Conservation (phyloP, 768 basidiomycete species). For the Coprinopsis marcescibilis region DNA sequence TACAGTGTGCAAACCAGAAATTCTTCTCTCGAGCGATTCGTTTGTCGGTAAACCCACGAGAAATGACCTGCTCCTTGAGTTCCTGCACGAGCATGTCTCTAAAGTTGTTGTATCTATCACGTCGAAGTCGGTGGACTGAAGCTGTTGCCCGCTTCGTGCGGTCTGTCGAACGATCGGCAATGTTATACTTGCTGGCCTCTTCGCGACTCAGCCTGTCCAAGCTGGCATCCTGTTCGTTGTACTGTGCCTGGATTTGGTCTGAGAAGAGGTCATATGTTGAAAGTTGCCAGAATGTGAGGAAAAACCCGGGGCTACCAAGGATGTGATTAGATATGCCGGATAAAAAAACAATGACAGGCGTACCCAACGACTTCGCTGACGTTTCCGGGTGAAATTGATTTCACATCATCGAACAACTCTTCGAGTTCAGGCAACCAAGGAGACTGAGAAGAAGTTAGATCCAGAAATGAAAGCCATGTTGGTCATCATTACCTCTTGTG, state of each 20-base stretch:
- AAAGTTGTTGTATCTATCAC: slow-evolving; percentile 63
- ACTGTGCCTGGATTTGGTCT: slow-evolving; percentile 70
- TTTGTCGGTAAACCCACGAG: slow-evolving; percentile 69
- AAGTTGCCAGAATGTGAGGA: slow-evolving; percentile 95
- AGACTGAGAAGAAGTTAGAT: slow-evolving; percentile 34
- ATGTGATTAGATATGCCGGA: slow-evolving; percentile 7
- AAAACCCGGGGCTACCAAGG: slow-evolving; percentile 74
- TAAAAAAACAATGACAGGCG: slow-evolving; percentile 18
- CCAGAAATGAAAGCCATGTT: background rate
- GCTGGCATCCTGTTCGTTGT: slow-evolving; percentile 69
- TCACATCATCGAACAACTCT: slow-evolving; percentile 70
- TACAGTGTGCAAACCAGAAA: slow-evolving; percentile 77
- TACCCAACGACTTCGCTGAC: slow-evolving; percentile 69
- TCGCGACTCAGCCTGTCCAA: slow-evolving; percentile 58
- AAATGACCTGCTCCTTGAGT: slow-evolving; percentile 69
- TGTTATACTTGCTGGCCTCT: slow-evolving; percentile 57
- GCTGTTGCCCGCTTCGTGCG: slow-evolving; percentile 54
- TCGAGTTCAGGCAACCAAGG: slow-evolving; percentile 79
- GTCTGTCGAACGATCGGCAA: slow-evolving; percentile 70
- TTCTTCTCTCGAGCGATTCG: slow-evolving; percentile 72
- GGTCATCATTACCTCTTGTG: slow-evolving; percentile 30
- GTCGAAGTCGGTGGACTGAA: slow-evolving; percentile 48
- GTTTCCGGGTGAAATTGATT: slow-evolving; percentile 61
- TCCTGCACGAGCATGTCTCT: slow-evolving; percentile 58
- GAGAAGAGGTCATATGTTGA: slow-evolving; percentile 85